Evolutionary conservation across 192 early-diverging fungal genomes (phyloP), one percentile per base, ranked within the genome.

Genomic region (Rhizophagus sp.): DNA sequence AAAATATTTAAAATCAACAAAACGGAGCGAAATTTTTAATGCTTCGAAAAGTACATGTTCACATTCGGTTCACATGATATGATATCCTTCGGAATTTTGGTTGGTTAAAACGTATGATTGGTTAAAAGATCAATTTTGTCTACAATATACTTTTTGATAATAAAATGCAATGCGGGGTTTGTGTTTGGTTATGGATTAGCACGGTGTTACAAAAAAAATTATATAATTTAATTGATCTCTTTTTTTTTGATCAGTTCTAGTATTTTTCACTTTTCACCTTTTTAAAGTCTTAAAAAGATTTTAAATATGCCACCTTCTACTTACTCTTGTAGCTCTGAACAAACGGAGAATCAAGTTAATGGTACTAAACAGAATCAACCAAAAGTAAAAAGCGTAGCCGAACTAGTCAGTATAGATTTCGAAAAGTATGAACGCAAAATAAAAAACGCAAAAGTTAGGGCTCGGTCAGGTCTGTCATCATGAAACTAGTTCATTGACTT

Each of bases 361-460:
- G 3, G 27, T 27, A 12, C 25, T 10, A 64, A 64, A 27, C 63
- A 25, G 0, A 12, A n/a, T 13, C 25, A 67, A 17, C 15, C 25
- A 34, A 67, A 67, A 17, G 30, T 17, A 4, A 67, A 33, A 33
- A 33, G 33, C 6, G 33, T 33, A 7, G 19, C 11, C 4, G 65
- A 34, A 11, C 22, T 34, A 4, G 17, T 30, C 19, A 34, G 19
- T 4, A 11, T 67, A 17, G 33, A 67, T 34, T 12, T 7, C 19
- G 33, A 67, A 67, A 67, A 67, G 27, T 67, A 67, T 34, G 65
- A 67, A 67, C 65, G 65, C 4, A 67, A 67, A 30, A 13, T 67
- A 33, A 67, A 67, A 67, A 67, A 17, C 5, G 5, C 10, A 11
- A 67, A 67, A 19, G 3, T 67, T 33, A 67, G 30, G 12, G 27